These are phyloP conservation scores for Wilhelminamyces savonicus DNA, from an alignment of 805 yeast species.

Conservation along the genomic window DNA sequence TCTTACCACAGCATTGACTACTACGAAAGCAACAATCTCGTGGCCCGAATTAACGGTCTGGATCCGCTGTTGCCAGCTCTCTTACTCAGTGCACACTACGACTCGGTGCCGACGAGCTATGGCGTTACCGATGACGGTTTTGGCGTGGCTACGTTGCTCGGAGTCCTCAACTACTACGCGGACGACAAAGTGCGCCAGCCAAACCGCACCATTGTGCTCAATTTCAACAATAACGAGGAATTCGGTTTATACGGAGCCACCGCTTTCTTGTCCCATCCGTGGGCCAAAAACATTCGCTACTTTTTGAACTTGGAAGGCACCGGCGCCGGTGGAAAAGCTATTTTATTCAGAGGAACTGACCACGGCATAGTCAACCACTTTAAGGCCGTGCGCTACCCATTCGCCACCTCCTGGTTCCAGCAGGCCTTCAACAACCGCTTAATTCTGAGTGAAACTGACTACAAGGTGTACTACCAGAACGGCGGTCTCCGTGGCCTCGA, in stretches of 20 bases:
- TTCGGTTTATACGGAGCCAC: constrained; percentile 81
- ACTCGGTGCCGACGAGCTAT: constrained; percentile 78
- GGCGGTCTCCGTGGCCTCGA: constrained; percentile 79
- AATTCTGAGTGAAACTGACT: constrained; percentile 81
- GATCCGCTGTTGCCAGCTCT: constrained; percentile 57
- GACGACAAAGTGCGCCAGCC: constrained; percentile 42
- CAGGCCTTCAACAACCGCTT: constrained; percentile 74
- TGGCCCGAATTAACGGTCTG: constrained; percentile 67
- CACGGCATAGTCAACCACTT: constrained; percentile 58
- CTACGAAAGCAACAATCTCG: constrained; percentile 76
- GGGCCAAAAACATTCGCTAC: constrained; percentile 55
- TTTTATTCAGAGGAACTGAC: constrained; percentile 80
- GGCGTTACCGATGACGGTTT: constrained; percentile 93
- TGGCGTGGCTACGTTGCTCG: constrained; percentile 78
- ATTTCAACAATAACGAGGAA: constrained; percentile 87
- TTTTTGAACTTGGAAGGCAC: constrained; percentile 88
- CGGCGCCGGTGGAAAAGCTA: constrained; percentile 84
- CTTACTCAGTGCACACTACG: constrained; percentile 79
- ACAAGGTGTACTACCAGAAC: constrained; percentile 55
- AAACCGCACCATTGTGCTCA: constrained; percentile 65
- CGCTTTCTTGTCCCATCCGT: constrained; percentile 65
- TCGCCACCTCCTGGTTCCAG: constrained; percentile 75
- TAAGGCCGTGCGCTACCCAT: constrained; percentile 56
- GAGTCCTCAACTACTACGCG: constrained; percentile 49
- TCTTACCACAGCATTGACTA: constrained; percentile 52